Conservation (phyloP, 2,329 filamentous ascomycete genomes). For the Sclerotinia subarctica region DNA sequence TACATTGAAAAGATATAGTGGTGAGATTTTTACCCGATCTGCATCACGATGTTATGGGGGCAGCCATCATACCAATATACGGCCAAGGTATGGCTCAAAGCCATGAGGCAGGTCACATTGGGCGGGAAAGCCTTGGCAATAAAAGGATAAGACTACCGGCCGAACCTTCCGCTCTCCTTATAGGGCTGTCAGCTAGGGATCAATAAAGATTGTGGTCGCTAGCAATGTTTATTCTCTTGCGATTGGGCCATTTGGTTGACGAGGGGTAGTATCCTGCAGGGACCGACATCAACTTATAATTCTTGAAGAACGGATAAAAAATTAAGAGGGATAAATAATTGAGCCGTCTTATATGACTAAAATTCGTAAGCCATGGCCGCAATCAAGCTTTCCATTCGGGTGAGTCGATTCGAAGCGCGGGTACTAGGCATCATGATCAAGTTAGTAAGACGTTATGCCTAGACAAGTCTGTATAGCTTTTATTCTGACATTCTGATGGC, state of each 20-base stretch:
- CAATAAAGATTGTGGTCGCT: background rate
- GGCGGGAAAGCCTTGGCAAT: background rate
- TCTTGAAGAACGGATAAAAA: background rate
- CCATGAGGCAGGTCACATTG: background rate
- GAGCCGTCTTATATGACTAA: background rate
- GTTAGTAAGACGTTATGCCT: background rate
- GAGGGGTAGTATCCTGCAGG: background rate
- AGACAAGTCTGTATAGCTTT: background rate
- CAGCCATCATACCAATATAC: background rate
- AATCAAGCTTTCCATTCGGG: background rate
- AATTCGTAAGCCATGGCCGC: background rate
- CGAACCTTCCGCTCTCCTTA: background rate
- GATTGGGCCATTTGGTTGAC: background rate
- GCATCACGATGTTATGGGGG: background rate
- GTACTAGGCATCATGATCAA: background rate
- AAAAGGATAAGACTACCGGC: background rate
- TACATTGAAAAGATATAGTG: background rate
- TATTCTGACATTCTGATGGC: slow-evolving; percentile 6
- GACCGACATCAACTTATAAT: background rate
- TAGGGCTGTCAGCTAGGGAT: slow-evolving; percentile 5
- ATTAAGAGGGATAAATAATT: background rate
- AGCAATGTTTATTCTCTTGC: background rate
- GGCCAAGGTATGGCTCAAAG: background rate
- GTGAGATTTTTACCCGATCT: slow-evolving; percentile 9
- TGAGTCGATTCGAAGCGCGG: background rate